A percentile compares a stretch with the other conserved stretches of the same genome.
These are phyloP conservation scores for Wickerhamomyces rabaulensis DNA, from an alignment of 805 yeast species.

Conservation along the genomic window DNA sequence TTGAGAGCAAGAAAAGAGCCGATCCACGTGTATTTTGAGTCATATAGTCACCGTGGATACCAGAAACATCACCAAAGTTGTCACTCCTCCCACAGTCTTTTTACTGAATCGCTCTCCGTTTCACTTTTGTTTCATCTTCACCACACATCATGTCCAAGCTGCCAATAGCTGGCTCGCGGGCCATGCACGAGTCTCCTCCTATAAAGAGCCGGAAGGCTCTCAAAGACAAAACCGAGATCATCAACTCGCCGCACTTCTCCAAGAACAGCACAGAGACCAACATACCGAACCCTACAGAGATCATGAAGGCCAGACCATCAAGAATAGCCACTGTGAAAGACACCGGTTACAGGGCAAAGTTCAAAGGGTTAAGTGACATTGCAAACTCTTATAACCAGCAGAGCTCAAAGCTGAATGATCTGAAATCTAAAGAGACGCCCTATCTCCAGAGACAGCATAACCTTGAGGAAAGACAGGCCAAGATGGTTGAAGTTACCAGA, in stretches of 20 bases:
- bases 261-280: not conserved
- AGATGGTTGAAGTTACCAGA: conserved; percentile 7
- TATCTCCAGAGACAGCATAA: conserved; percentile 12
- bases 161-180: conserved; percentile 9
- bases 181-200: conserved; percentile 16
- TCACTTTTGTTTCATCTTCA: not conserved
- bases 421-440: conserved; percentile 9
- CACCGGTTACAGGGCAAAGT: not conserved
- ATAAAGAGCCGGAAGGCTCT: conserved; percentile 20
- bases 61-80: not conserved
- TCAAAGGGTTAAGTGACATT: not conserved
- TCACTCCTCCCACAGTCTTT: too few species aligned
- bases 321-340: not conserved
- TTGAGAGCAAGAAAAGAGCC: too few species aligned
- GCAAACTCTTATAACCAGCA: not conserved
- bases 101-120: not conserved
- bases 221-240: conserved; percentile 12
- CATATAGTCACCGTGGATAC: too few species aligned
- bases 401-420: not conserved
- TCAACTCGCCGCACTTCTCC: conserved; percentile 17
- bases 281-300: not conserved
- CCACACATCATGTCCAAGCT: conserved; percentile 9
- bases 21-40: too few species aligned
- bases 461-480: conserved; percentile 6
- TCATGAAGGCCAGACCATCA: not conserved